Conservation (phyloP, 768 basidiomycete species). For the Tylopilus sp. region DNA sequence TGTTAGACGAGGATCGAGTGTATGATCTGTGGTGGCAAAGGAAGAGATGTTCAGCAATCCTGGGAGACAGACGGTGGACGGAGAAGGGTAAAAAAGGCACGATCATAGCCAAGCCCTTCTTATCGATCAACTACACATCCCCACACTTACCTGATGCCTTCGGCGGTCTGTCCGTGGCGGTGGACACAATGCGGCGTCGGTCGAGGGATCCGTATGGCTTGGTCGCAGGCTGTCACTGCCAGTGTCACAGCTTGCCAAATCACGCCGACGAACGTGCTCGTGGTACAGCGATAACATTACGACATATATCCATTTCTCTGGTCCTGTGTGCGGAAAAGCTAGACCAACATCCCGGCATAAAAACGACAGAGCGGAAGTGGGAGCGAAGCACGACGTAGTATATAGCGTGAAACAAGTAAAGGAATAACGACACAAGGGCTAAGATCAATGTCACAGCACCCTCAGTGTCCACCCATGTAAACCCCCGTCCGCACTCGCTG, state of each 20-base stretch:
- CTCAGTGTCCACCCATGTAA: slow-evolving; percentile 76
- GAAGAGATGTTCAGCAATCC: slow-evolving; percentile 12
- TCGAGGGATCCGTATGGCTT: slow-evolving; percentile 4
- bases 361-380: slow-evolving; percentile 8
- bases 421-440: slow-evolving; percentile 25
- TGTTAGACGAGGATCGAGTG: slow-evolving; percentile 8
- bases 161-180: slow-evolving; percentile 7
- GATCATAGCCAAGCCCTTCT: slow-evolving; percentile 10
- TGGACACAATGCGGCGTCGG: slow-evolving; percentile 7
- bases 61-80: slow-evolving; percentile 13
- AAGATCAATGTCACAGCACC: slow-evolving; percentile 53
- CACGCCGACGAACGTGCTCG: slow-evolving; percentile 27
- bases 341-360: slow-evolving; percentile 10
- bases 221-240: slow-evolving; percentile 6
- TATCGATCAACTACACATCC: slow-evolving; percentile 15
- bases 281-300: slow-evolving; percentile 20
- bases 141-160: slow-evolving; percentile 22
- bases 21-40: slow-evolving; percentile 4
- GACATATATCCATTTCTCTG: slow-evolving; percentile 18
- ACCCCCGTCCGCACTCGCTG: slow-evolving; percentile 62
- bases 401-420: slow-evolving; percentile 27
- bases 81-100: not conserved
- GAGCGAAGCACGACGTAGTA: slow-evolving; percentile 22
- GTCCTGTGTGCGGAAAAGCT: not conserved
- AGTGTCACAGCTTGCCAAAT: slow-evolving; percentile 9